Percentiles rank a stretch among this genome's conserved stretches.
phyloP scores from a whole-genome alignment of 2,329 filamentous ascomycete genomes.

The Pyrenophora teres region DNA sequence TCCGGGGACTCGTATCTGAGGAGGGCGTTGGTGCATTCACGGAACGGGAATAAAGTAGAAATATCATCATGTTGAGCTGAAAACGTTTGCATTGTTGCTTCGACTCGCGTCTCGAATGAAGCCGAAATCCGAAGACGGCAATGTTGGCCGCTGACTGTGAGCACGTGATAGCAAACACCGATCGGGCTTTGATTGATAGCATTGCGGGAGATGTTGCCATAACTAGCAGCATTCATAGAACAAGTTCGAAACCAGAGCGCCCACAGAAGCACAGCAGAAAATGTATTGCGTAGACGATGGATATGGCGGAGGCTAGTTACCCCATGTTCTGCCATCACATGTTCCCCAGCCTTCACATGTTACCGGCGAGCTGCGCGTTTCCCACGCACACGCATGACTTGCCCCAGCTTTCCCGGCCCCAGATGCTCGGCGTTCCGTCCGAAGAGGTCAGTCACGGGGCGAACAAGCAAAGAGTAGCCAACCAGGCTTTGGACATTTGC shows the following conservation, averaged over 20 bases:
- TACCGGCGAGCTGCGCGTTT: conserved; percentile 7
- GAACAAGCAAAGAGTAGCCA: conserved; percentile 1
- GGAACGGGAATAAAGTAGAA: background rate
- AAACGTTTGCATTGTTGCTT: background rate
- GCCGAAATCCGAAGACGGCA: conserved; percentile 19
- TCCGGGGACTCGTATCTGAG: background rate
- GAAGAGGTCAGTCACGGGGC: conserved; percentile 16
- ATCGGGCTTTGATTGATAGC: conserved; percentile 30
- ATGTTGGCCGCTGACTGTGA: conserved; percentile 22
- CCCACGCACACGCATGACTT: conserved; percentile 25
- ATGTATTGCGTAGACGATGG: conserved; percentile 3
- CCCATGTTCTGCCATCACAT: conserved; percentile 13
- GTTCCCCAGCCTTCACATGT: conserved; percentile 31
- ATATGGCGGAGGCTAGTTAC: background rate
- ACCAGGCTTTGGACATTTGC: conserved; percentile 6
- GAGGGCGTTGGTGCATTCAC: background rate
- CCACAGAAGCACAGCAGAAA: background rate
- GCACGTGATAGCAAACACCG: conserved; percentile 31
- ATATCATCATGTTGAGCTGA: background rate
- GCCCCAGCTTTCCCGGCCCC: conserved; percentile 25
- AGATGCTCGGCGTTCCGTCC: conserved; percentile 13
- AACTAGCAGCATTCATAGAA: conserved; percentile 9
- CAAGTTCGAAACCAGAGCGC: background rate
- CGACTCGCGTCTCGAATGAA: background rate
- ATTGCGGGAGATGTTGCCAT: conserved; percentile 27